Percentiles rank a stretch among this genome's conserved stretches.
Evolutionary conservation across 2,329 filamentous ascomycete species (phyloP).

Genomic region (Rhinocladiella mackenziei): DNA sequence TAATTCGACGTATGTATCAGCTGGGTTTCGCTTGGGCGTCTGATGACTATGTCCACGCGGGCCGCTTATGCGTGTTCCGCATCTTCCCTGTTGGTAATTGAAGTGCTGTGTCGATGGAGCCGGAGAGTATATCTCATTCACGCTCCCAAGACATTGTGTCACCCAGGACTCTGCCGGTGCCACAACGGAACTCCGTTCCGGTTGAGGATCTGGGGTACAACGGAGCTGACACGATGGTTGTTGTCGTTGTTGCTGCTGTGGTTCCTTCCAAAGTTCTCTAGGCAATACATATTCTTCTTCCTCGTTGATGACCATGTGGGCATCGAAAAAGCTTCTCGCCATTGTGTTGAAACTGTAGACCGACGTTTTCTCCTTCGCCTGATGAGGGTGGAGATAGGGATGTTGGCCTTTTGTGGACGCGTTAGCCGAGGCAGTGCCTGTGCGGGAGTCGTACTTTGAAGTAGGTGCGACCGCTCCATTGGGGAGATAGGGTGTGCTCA

Average conservation of each 20-base stretch:
- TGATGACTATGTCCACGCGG: background rate
- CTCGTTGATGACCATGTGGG: background rate
- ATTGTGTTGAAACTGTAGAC: background rate
- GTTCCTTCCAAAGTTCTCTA: constrained; percentile 10
- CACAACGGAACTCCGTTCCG: background rate
- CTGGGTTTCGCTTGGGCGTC: background rate
- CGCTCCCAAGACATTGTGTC: constrained; percentile 1
- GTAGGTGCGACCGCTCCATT: too few species aligned
- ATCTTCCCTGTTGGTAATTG: background rate
- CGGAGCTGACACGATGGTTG: constrained; percentile 1
- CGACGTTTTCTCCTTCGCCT: background rate
- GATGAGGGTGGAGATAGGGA: constrained; percentile 4
- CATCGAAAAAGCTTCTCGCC: background rate
- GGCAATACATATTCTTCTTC: constrained; percentile 11
- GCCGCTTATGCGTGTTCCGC: background rate
- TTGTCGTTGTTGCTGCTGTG: background rate
- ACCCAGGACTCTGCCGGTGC: constrained; percentile 10
- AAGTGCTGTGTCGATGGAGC: background rate
- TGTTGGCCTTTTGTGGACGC: constrained; percentile 6
- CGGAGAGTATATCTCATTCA: constrained; percentile 1
- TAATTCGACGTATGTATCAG: constrained; percentile 16
- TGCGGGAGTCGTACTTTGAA: too few species aligned
- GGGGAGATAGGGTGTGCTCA: constrained; percentile 10
- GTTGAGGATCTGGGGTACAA: background rate
- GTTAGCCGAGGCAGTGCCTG: constrained; percentile 7